Evolutionary conservation across 352 stramenopile species (phyloP).

Genomic region (Pythium phragmiticola): DNA sequence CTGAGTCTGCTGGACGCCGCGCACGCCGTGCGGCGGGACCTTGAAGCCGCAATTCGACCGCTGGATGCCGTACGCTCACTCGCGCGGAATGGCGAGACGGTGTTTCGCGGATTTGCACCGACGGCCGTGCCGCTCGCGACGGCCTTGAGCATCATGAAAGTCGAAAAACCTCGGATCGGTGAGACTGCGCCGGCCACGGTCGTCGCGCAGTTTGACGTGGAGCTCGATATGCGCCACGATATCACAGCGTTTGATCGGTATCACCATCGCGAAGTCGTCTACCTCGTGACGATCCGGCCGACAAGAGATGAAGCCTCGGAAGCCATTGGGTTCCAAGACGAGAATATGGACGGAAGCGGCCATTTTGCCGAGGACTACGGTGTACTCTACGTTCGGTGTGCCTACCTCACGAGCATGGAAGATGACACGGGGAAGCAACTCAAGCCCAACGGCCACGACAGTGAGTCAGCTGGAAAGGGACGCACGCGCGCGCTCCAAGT

Average conservation of each 20-base stretch:
- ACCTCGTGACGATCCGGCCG: conserved; percentile 86
- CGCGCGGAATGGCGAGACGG: conserved; percentile 36
- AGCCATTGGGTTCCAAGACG: conserved; percentile 43
- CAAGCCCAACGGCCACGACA: conserved; percentile 19
- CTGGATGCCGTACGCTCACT: conserved; percentile 52
- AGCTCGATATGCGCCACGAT: conserved; percentile 66
- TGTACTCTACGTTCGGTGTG: conserved; percentile 73
- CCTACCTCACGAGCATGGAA: conserved; percentile 75
- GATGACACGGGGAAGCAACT: conserved; percentile 67
- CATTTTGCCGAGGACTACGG: conserved; percentile 89
- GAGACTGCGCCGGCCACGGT: conserved; percentile 84
- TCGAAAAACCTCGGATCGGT: conserved; percentile 89
- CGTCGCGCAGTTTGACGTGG: conserved; percentile 80
- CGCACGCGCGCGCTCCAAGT: conserved; percentile 89
- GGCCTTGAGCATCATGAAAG: conserved; percentile 68
- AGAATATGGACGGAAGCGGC: conserved; percentile 31
- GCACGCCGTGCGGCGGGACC: conserved; percentile 79
- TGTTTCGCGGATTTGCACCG: conserved; percentile 59
- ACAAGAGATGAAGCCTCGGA: conserved; percentile 67
- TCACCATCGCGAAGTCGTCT: conserved; percentile 93
- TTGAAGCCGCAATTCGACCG: conserved; percentile 87
- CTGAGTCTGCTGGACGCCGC: conserved; percentile 89
- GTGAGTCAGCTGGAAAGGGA: conserved; percentile 30
- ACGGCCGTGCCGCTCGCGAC: conserved; percentile 39
- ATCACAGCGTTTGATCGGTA: conserved; percentile 85